These are phyloP conservation scores for Pseudomonodictys pantanalensis DNA, from an alignment of 495 filamentous ascomycete species.

Conservation along the genomic window DNA sequence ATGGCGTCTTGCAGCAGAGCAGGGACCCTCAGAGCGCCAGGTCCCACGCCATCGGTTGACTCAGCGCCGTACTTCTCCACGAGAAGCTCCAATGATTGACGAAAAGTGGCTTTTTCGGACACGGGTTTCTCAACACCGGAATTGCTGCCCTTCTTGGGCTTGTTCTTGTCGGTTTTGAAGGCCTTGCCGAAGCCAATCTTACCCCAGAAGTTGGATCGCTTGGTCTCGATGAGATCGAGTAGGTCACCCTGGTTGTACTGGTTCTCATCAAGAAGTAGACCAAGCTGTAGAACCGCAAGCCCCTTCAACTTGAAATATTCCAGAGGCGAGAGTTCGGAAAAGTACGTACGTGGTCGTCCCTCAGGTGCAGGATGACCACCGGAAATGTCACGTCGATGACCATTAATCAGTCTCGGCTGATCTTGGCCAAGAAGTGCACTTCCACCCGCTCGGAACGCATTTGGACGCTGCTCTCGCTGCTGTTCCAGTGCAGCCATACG, in stretches of 20 bases:
- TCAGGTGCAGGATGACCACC: conserved; percentile 53
- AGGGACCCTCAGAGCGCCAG: conserved; percentile 82
- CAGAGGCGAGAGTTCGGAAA: conserved; percentile 90
- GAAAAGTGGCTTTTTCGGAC: conserved; percentile 66
- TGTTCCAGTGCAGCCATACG: conserved; percentile 94
- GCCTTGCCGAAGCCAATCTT: conserved; percentile 97
- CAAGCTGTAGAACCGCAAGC: conserved; percentile 92
- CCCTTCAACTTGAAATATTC: conserved; percentile 98
- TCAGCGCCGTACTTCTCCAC: conserved; percentile 93
- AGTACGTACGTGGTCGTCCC: conserved; percentile 74
- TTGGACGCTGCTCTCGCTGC: conserved; percentile 85
- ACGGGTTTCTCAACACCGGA: conserved; percentile 70
- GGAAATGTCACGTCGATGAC: conserved; percentile 76
- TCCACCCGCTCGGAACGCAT: conserved; percentile 72
- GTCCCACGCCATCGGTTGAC: conserved; percentile 92
- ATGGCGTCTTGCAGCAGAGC: conserved; percentile 88
- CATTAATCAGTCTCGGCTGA: conserved; percentile 66
- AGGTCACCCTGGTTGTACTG: conserved; percentile 92
- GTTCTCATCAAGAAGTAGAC: conserved; percentile 76
- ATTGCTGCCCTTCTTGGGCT: conserved; percentile 45
- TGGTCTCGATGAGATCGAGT: conserved; percentile 89
- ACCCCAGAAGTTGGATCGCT: conserved; percentile 93
- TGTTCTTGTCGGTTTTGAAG: conserved; percentile 79
- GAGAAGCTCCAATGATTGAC: conserved; percentile 77
- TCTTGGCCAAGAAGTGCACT: conserved; percentile 67